phyloP scores from a whole-genome alignment of 2,329 filamentous ascomycete species.

The Hirsutella rhossiliensis region DNA sequence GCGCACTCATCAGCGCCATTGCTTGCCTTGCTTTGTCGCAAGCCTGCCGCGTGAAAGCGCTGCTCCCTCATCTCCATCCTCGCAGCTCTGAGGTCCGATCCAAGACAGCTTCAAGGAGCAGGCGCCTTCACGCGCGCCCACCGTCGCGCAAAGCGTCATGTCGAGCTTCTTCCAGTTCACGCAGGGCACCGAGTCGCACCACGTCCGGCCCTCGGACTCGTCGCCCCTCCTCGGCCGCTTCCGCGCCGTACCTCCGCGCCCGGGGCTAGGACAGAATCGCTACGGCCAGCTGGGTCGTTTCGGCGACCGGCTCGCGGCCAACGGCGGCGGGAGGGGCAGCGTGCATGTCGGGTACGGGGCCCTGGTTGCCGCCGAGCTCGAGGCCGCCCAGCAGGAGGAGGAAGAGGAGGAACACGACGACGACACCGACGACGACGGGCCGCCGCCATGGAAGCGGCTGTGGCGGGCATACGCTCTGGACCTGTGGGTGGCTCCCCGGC shows the following conservation, averaged over 20 bases:
- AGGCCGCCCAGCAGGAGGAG: slow-evolving; percentile 18
- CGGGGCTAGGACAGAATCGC: slow-evolving; percentile 8
- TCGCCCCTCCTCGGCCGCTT: slow-evolving; percentile 53
- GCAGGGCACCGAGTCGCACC: slow-evolving; percentile 46
- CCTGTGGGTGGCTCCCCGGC: slow-evolving; percentile 49
- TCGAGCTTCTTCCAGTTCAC: slow-evolving; percentile 57
- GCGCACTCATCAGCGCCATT: too few species aligned
- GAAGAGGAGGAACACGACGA: slow-evolving; percentile 12
- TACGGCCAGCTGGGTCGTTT: slow-evolving; percentile 27
- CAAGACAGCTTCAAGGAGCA: too few species aligned
- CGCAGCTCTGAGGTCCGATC: too few species aligned
- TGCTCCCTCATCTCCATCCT: too few species aligned
- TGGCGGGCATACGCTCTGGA: slow-evolving; percentile 30
- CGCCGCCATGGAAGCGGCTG: slow-evolving; percentile 20
- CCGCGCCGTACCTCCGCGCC: slow-evolving; percentile 44
- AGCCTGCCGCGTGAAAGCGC: too few species aligned
- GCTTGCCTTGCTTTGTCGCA: too few species aligned
- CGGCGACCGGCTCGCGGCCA: slow-evolving; percentile 15
- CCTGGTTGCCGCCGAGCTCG: slow-evolving; percentile 31
- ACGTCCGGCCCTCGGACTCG: slow-evolving; percentile 37
- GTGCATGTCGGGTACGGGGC: slow-evolving; percentile 46
- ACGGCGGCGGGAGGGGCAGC: slow-evolving; percentile 29
- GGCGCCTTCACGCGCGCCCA: neutral
- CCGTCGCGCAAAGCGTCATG: slow-evolving; percentile 25
- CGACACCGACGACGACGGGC: slow-evolving; percentile 22